phyloP scores from a whole-genome alignment of 2,329 filamentous ascomycete genomes.

The Alternaria solani region DNA sequence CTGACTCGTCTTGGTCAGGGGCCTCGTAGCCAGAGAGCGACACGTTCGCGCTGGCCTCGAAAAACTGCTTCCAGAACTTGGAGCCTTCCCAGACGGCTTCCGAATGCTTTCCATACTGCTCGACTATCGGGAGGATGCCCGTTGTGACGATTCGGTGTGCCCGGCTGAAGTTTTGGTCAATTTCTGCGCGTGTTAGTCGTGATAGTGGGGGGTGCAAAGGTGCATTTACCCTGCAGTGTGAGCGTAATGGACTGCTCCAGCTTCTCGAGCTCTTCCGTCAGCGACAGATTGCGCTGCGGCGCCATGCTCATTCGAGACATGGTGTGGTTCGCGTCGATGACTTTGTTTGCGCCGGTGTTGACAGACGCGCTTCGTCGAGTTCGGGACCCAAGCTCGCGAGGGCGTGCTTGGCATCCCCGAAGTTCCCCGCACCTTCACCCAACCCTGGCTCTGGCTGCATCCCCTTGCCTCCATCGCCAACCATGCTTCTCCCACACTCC shows the following conservation, averaged over 20 bases:
- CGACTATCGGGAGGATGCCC: conserved; percentile 90
- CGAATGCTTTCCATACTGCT: conserved; percentile 94
- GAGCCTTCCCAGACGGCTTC: conserved; percentile 95
- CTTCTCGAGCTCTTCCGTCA: conserved; percentile 95
- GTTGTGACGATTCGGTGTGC: conserved; percentile 95
- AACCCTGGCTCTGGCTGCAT: not conserved
- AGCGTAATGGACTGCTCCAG: conserved; percentile 96
- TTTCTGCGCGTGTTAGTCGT: conserved; percentile 68
- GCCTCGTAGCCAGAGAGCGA: conserved; percentile 96
- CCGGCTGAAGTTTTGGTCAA: conserved; percentile 97
- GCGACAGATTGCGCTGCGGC: conserved; percentile 69
- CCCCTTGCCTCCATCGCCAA: not conserved
- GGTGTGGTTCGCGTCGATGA: conserved; percentile 14
- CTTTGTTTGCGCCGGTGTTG: conserved; percentile 7
- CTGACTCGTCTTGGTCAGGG: conserved; percentile 66
- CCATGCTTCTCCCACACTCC: not conserved
- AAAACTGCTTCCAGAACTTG: conserved; percentile 99
- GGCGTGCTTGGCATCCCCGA: conserved; percentile 26
- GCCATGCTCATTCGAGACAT: conserved; percentile 62
- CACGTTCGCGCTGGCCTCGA: conserved; percentile 97
- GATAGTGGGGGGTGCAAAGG: conserved; percentile 29
- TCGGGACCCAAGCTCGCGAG: conserved; percentile 24
- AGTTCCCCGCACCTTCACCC: conserved; percentile 20
- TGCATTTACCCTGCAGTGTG: conserved; percentile 77
- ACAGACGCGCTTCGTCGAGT: conserved; percentile 19